phyloP scores from a whole-genome alignment of 805 yeast species.

The Yarrowia bubula region DNA sequence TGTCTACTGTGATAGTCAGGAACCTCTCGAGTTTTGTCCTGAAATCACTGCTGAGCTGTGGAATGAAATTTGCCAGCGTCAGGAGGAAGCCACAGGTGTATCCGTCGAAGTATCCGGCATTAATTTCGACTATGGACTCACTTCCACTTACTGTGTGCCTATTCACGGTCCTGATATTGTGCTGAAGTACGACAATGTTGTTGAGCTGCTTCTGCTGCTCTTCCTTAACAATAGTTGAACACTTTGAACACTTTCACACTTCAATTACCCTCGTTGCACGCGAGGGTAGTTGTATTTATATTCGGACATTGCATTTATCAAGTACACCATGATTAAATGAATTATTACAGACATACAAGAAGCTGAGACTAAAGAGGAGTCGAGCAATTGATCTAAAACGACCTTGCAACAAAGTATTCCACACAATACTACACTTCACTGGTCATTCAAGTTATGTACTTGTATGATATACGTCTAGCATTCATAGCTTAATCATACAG shows the following conservation, averaged over 20 bases:
- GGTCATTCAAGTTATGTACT: too few species aligned
- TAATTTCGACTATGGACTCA: slow-evolving; percentile 17
- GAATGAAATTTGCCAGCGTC: background rate
- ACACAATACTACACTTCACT: too few species aligned
- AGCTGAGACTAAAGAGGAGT: too few species aligned
- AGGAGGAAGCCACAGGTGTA: slow-evolving; percentile 2
- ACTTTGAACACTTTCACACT: background rate
- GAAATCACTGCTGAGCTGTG: background rate
- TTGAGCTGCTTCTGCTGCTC: background rate
- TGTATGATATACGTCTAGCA: too few species aligned
- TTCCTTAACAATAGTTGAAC: background rate
- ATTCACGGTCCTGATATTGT: slow-evolving; percentile 9
- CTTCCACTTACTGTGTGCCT: slow-evolving; percentile 2
- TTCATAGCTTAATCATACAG: too few species aligned
- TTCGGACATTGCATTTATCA: too few species aligned
- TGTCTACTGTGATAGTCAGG: background rate
- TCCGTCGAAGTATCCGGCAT: background rate
- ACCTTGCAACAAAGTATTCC: too few species aligned
- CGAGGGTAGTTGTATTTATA: background rate
- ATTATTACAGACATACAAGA: too few species aligned
- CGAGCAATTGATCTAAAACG: too few species aligned
- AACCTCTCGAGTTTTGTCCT: background rate
- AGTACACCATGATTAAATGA: too few species aligned
- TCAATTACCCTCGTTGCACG: background rate
- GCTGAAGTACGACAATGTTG: background rate